Base-by-base conservation (phyloP, 2,329 filamentous ascomycete species). In the Cladophialophora chaetospira region DNA sequence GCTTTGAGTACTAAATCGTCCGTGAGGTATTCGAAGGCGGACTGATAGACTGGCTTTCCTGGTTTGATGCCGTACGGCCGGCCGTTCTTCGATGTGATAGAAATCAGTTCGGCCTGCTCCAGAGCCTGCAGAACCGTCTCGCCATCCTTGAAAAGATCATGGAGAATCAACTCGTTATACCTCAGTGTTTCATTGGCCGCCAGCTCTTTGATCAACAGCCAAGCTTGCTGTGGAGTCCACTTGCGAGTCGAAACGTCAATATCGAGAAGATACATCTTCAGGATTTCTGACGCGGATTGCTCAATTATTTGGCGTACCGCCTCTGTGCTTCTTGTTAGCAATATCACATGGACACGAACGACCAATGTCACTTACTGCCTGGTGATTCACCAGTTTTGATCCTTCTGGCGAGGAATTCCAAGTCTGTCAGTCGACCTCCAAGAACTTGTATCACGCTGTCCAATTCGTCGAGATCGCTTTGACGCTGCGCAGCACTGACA, bases 371-470 rank as follows among this genome's bases (percentile, higher is more conserved):
- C 69, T 23, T 65, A 76, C 76, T 81, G 62, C 81, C 82, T 0
- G 94, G 94, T 2, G 82, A 88, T 71, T 97, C 91, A 13, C 94
- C 93, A 0, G 88, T 85, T 73, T 91, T 90, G 66, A 99, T 88
- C 15, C 94, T 83, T 31, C 93, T 85, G n/a, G 92, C 88, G 40
- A 99, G 84, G 68, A 94, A 95, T 69, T 97, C 93, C 17, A 99
- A 85, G 68, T 99, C 94, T 0, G 91, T 96, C n/a, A 99, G 81
- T 3, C 94, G 89, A 1, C 94, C 94, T 19, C 94, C 94, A 1
- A 99, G 81, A 0, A 86, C 82, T 25, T 86, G 82, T 63, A 97
- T 95, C 65, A 89, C 92, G 25, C 59, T 81, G 67, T 97, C 91
- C 1, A 99, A 81, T 61, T 92, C 89, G 1, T 73, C 71, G 5